A percentile compares a stretch with the other conserved stretches of the same genome.
Evolutionary conservation across 2,329 filamentous ascomycete species (phyloP).

Genomic region (Microcera coccophila): DNA sequence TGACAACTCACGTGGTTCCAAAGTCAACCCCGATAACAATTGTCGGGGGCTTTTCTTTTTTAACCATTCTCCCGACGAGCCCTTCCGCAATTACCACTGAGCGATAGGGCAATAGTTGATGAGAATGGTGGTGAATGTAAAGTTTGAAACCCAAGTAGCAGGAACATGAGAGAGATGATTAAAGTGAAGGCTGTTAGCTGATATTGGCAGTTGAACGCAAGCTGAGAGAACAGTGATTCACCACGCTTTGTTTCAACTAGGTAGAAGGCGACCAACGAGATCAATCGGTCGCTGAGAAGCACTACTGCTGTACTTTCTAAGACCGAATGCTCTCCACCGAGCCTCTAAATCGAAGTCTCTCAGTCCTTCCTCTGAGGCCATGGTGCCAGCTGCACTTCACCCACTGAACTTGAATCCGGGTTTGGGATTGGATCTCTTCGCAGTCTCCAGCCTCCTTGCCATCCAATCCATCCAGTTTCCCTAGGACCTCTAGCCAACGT

Average conservation of each 20-base stretch:
- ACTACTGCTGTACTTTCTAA: too few relatives aligned
- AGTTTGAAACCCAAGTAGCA: neutral
- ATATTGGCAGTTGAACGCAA: neutral
- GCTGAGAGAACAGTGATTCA: neutral
- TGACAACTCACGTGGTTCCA: slow-evolving; percentile 38
- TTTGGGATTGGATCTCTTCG: slow-evolving; percentile 7
- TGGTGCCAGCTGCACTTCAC: too few relatives aligned
- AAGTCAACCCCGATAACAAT: slow-evolving; percentile 43
- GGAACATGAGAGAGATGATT: neutral
- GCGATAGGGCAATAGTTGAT: neutral
- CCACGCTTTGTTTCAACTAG: too few relatives aligned
- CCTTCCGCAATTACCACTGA: neutral
- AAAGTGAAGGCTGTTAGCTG: neutral
- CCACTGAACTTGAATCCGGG: too few relatives aligned
- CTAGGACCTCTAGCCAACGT: slow-evolving; percentile 30
- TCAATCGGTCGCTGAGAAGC: too few relatives aligned
- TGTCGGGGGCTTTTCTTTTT: neutral
- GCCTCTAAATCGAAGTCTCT: too few relatives aligned
- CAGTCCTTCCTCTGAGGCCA: too few relatives aligned
- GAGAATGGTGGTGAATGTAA: too few relatives aligned
- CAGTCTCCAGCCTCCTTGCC: slow-evolving; percentile 29
- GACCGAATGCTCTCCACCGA: too few relatives aligned
- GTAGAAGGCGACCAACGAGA: too few relatives aligned
- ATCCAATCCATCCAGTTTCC: slow-evolving; percentile 32
- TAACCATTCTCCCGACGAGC: neutral